phyloP scores from a whole-genome alignment of 371 early-diverging fungal species.

The Cokeromyces recurvatus region DNA sequence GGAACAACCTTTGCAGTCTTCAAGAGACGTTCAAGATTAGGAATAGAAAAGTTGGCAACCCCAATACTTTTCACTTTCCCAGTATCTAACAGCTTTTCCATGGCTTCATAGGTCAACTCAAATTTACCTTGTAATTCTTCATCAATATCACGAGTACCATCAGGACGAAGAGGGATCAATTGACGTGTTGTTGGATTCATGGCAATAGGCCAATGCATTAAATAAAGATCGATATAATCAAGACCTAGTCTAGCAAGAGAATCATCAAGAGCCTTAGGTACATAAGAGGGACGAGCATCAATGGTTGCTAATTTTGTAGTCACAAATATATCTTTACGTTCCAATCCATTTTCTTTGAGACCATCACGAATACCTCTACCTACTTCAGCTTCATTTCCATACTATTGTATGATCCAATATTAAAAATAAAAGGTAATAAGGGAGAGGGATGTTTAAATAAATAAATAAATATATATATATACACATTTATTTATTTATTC shows the following conservation, averaged over 20 bases:
- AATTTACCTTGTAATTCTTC: slow-evolving; percentile 18
- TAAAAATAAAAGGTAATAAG: background rate
- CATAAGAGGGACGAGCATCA: slow-evolving; percentile 40
- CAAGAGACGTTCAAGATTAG: slow-evolving; percentile 47
- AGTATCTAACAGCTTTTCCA: slow-evolving; percentile 58
- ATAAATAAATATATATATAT: no score
- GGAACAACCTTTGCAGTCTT: slow-evolving; percentile 55
- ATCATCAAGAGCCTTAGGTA: slow-evolving; percentile 41
- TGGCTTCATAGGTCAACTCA: slow-evolving; percentile 47
- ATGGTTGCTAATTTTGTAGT: slow-evolving; percentile 85
- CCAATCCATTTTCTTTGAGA: slow-evolving; percentile 41
- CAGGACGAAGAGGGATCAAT: slow-evolving; percentile 23
- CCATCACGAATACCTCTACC: slow-evolving; percentile 57
- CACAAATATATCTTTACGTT: slow-evolving; percentile 76
- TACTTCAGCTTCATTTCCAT: slow-evolving; percentile 69
- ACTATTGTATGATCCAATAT: no score
- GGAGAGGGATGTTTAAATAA: no score
- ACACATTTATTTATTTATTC: slow-evolving; percentile 13
- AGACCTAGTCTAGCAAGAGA: slow-evolving; percentile 51
- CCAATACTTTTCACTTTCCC: slow-evolving; percentile 67
- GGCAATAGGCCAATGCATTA: slow-evolving; percentile 46
- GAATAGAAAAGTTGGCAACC: slow-evolving; percentile 59
- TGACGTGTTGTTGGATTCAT: slow-evolving; percentile 31
- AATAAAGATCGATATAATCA: slow-evolving; percentile 71
- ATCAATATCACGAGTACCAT: slow-evolving; percentile 38